These are phyloP conservation scores for Westerdykella aurantiaca DNA, from an alignment of 2,329 filamentous ascomycete genomes.

Conservation along the genomic window DNA sequence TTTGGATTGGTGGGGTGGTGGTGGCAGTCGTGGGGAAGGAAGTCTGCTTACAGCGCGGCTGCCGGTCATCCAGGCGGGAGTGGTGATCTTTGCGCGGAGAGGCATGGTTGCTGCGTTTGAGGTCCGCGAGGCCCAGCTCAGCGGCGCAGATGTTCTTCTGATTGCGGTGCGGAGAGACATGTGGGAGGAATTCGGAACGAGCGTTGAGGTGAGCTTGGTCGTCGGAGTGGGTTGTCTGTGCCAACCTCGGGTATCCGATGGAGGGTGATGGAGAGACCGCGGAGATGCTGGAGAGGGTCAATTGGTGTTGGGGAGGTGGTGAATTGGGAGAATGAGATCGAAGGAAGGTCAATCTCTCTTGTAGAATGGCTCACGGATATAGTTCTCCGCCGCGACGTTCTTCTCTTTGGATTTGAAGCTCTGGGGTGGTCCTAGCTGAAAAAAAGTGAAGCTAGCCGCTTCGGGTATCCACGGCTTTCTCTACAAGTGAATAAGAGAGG, in stretches of 20 bases:
- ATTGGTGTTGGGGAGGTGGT: background rate
- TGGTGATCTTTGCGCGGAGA: constrained; percentile 67
- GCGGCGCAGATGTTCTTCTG: constrained; percentile 36
- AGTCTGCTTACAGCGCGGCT: constrained; percentile 49
- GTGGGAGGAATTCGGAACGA: constrained; percentile 14
- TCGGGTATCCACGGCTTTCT: too few species aligned
- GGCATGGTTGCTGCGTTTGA: constrained; percentile 56
- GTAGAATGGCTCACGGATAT: constrained; percentile 3
- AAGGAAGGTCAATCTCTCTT: background rate
- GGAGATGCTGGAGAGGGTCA: background rate
- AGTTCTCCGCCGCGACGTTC: constrained; percentile 3
- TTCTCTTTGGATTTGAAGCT: background rate
- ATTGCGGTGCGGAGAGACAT: constrained; percentile 44
- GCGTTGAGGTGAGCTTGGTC: constrained; percentile 19
- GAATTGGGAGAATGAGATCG: background rate
- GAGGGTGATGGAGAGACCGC: background rate
- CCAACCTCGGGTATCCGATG: constrained; percentile 36
- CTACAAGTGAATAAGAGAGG: too few species aligned
- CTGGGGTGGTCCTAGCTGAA: background rate
- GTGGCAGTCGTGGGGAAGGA: constrained; percentile 5
- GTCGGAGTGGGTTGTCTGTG: constrained; percentile 23
- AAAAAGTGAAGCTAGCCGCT: too few species aligned
- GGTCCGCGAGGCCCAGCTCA: constrained; percentile 35
- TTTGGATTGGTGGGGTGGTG: constrained; percentile 7
- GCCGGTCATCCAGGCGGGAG: constrained; percentile 50